phyloP scores from a whole-genome alignment of 1,284 basidiomycete genomes.

The Tranzscheliella williamsii region DNA sequence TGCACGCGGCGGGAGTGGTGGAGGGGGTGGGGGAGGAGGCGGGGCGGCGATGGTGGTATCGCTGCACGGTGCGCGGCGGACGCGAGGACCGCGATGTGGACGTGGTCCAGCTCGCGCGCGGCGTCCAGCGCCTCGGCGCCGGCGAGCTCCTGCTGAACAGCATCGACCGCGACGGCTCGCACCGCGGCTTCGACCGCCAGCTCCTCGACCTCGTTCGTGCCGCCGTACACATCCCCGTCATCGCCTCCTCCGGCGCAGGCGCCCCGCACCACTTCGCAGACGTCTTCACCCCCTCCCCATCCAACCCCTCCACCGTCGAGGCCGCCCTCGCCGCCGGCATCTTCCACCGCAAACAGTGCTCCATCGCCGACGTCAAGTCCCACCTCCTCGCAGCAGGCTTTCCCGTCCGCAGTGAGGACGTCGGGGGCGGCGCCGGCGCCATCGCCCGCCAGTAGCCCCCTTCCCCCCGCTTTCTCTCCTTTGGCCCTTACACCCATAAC shows the following conservation, averaged over 20 bases:
- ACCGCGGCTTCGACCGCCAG: conserved; percentile 87
- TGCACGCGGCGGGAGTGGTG: conserved; percentile 53
- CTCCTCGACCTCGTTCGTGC: conserved; percentile 73
- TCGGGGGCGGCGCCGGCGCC: conserved; percentile 33
- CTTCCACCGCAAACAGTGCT: conserved; percentile 89
- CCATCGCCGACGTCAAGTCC: conserved; percentile 63
- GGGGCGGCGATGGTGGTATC: conserved; percentile 90
- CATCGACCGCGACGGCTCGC: conserved; percentile 94
- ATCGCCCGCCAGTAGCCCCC: conserved; percentile 31
- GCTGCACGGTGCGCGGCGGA: conserved; percentile 93
- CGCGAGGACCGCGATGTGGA: conserved; percentile 86
- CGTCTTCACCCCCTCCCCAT: conserved; percentile 63
- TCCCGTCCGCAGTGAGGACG: conserved; percentile 41
- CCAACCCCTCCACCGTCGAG: conserved; percentile 68
- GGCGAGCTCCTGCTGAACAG: conserved; percentile 95
- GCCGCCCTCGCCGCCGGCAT: conserved; percentile 96
- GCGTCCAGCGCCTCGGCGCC: conserved; percentile 85
- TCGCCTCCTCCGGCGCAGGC: conserved; percentile 90
- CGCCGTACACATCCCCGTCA: conserved; percentile 84
- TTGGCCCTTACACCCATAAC: not conserved
- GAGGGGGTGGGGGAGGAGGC: conserved; percentile 62
- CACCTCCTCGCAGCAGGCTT: conserved; percentile 51
- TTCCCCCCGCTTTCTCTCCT: too few relatives aligned
- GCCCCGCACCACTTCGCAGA: conserved; percentile 78
- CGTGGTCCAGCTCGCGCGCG: conserved; percentile 84